Base-by-base conservation (phyloP, 352 stramenopile genomes). In the Phytophthora kernoviae region DNA sequence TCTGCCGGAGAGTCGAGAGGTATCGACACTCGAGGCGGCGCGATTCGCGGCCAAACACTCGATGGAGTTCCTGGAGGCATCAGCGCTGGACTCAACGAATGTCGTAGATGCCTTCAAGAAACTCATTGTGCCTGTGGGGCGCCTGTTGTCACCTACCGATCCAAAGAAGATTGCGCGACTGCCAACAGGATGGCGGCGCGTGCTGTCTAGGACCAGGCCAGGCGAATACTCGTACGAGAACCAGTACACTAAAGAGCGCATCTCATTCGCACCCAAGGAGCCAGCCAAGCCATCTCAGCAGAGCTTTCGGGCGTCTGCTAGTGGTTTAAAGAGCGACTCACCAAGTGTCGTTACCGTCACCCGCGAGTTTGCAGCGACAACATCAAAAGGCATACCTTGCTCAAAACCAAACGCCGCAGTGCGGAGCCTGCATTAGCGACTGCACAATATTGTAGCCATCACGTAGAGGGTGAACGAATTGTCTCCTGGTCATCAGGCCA, bases 161-260 rank as follows among this genome's bases (percentile, higher is more conserved):
- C 58, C 78, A 22, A 74, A 79, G 49, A 90, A 84, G 45, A 91
- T 93, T 24, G 81, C 70, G 22, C 68, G 67, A 17, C 67, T 96
- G 32, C 87, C 87, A 7, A 77, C 60, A 5, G 87, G 87, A 8
- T 94, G 87, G 87, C 70, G 84, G 24, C 83, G 87, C 43, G 87
- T 96, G 44, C 68, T 93, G 22, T 96, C 87, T 27, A 82, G 87
- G 20, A 94, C 87, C 42, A 90, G 86, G 58, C 87, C 87, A 2
- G 84, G 84, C 12, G 84, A 96, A 56, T 94, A 90, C 52, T 93
- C 83, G 56, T 96, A 96, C 54, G 84, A 96, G 68, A 94, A 96
- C 70, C 84, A 94, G 62, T 96, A 96, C 70, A 96, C 87, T 0
- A 87, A 89, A 36, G 84, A 96, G 52, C 83, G 87, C n/a, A 91